Base-by-base conservation (phyloP, 768 basidiomycete genomes). In the Porphyrellus cyaneotinctus region DNA sequence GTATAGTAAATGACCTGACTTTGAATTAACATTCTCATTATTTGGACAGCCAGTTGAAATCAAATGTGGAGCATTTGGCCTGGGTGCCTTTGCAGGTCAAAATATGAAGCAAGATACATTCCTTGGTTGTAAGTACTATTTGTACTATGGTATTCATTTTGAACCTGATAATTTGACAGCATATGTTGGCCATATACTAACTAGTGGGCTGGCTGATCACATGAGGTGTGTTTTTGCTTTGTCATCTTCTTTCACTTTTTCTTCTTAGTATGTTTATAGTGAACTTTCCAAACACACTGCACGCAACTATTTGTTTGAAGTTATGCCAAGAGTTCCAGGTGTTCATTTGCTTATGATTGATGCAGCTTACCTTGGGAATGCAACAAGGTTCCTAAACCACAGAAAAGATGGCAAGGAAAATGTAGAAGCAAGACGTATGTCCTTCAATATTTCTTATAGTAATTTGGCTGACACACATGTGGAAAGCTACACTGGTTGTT, bases 371-470 rank as follows among this genome's bases (percentile, higher is more conserved):
- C 51, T 73, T 12, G 77, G 78, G 0, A 78, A 81, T 61, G 64
- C 71, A 38, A 76, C 72, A 0, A 65, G 78, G 30, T 80, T 72
- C 49, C 54, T 80, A 2, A 80, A 80, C 55, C 74, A 76, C 47
- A 41, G 23, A 1, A 2, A 10, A 2, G 22, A 20, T 15, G 41
- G 44, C 5, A 17, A 41, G 14, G 60, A 37, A 4, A 61, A 64
- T 45, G 61, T 65, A n/a, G 47, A 42, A 10, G 69, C 71, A 49
- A 51, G 0, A 2, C 9, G 74, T 75, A 51, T 56, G 67, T 63
- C 3, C 23, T 39, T 13, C 7, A 1, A 18, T 28, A 7, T 50
- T 15, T 18, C 4, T 15, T 18, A 18, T 39, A 8, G 6, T 13
- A 18, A 2, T 4, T 38, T 24, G 5, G 32, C 20, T 49, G 13